These are phyloP conservation scores for Aspergillus sp. DNA, from an alignment of 2,329 filamentous ascomycete genomes.

Conservation along the genomic window DNA sequence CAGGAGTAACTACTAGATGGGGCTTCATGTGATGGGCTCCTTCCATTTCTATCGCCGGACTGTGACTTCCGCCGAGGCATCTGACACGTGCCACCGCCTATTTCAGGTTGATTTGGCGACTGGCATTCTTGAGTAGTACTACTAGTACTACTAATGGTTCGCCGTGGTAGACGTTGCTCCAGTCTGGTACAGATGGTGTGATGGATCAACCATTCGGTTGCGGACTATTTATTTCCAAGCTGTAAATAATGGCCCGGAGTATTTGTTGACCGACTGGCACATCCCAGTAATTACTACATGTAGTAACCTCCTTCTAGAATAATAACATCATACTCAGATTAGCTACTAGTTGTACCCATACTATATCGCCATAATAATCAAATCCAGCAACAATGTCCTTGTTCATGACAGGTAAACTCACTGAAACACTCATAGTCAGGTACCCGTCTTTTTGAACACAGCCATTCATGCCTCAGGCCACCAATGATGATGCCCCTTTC, in stretches of 20 bases:
- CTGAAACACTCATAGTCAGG: too few species aligned
- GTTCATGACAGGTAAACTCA: too few species aligned
- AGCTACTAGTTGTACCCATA: too few species aligned
- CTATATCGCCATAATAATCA: too few species aligned
- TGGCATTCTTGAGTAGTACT: too few species aligned
- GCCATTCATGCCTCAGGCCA: conserved; percentile 3
- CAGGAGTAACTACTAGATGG: not conserved
- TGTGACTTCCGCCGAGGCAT: not conserved
- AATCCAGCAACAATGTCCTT: too few species aligned
- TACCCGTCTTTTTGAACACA: too few species aligned
- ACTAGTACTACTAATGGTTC: too few species aligned
- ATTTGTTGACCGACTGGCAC: not conserved
- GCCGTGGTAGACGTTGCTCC: too few species aligned
- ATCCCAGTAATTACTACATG: not conserved
- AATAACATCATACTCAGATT: not conserved
- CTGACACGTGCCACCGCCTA: not conserved
- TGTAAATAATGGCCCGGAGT: not conserved
- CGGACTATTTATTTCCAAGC: not conserved
- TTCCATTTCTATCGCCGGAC: not conserved
- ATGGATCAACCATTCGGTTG: not conserved
- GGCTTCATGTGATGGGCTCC: not conserved
- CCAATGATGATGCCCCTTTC: conserved; percentile 14
- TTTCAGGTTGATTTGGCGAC: not conserved
- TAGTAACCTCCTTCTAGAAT: not conserved
- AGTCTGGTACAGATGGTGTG: too few species aligned